A percentile compares a stretch with the other conserved stretches of the same genome.
These are phyloP conservation scores for Boletus barrowsii DNA, from an alignment of 768 basidiomycete species.

Conservation along the genomic window DNA sequence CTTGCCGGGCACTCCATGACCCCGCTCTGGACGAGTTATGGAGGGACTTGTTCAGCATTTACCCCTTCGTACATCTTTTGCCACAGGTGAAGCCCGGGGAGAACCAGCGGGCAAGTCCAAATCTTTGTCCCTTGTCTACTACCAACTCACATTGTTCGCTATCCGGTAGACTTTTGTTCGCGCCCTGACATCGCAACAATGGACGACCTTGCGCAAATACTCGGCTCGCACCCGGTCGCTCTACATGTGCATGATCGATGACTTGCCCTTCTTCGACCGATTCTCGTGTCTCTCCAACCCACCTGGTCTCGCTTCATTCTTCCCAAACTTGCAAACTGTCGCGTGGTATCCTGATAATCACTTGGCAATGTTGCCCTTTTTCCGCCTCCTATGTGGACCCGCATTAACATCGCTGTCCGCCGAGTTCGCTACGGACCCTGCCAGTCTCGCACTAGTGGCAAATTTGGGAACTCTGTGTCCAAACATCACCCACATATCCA, in stretches of 20 bases:
- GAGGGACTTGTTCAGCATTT: slow-evolving; percentile 19
- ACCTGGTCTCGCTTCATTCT: slow-evolving; percentile 15
- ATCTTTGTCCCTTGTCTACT: not conserved
- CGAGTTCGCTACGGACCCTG: slow-evolving; percentile 18
- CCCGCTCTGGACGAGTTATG: slow-evolving; percentile 27
- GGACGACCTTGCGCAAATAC: slow-evolving; percentile 21
- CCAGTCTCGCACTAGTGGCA: slow-evolving; percentile 15
- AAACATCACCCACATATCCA: slow-evolving; percentile 17
- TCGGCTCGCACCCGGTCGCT: slow-evolving; percentile 18
- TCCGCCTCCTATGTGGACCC: slow-evolving; percentile 25
- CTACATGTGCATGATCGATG: slow-evolving; percentile 21
- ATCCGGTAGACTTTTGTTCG: not conserved
- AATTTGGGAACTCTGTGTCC: slow-evolving; percentile 16
- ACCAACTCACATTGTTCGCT: not conserved
- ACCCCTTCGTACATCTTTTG: slow-evolving; percentile 22
- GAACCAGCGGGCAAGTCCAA: slow-evolving; percentile 10
- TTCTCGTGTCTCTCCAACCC: slow-evolving; percentile 13
- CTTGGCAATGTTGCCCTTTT: slow-evolving; percentile 15
- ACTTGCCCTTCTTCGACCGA: slow-evolving; percentile 4
- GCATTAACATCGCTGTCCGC: slow-evolving; percentile 15
- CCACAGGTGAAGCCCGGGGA: not conserved
- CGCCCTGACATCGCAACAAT: slow-evolving; percentile 4
- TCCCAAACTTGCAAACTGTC: slow-evolving; percentile 21
- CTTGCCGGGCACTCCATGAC: slow-evolving; percentile 22
- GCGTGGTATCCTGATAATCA: slow-evolving; percentile 24